A percentile compares a stretch with the other conserved stretches of the same genome.
These are phyloP conservation scores for Leishmania mexicana DNA, from an alignment of 208 protist genomes.

Conservation along the genomic window DNA sequence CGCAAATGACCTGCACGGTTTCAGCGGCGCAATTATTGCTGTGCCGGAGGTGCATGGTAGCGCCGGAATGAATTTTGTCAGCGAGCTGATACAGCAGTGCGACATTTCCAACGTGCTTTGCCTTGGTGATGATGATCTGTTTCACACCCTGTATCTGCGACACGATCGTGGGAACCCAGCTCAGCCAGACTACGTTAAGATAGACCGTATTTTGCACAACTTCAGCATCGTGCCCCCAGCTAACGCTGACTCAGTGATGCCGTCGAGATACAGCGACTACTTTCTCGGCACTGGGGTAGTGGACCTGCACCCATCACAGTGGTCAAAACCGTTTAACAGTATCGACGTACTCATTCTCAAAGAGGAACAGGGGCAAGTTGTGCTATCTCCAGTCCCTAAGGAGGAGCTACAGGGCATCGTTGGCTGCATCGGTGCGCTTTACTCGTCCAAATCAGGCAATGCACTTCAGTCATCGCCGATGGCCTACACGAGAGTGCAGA, in stretches of 20 bases:
- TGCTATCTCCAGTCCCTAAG: constrained; percentile 50
- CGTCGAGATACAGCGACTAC: constrained; percentile 55
- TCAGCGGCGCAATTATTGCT: constrained; percentile 77
- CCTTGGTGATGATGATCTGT: constrained; percentile 78
- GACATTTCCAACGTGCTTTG: constrained; percentile 70
- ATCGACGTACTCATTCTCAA: constrained; percentile 71
- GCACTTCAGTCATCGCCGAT: constrained; percentile 57
- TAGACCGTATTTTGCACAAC: constrained; percentile 72
- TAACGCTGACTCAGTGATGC: constrained; percentile 38
- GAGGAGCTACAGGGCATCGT: constrained; percentile 69
- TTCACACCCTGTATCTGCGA: constrained; percentile 56
- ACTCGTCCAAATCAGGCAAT: constrained; percentile 38
- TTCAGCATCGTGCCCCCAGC: constrained; percentile 37
- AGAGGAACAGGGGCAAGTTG: constrained; percentile 59
- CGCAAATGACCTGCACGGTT: constrained; percentile 48
- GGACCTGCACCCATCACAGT: constrained; percentile 62
- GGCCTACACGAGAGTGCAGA: constrained; percentile 65
- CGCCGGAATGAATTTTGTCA: constrained; percentile 65
- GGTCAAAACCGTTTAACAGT: constrained; percentile 62
- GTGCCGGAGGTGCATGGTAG: constrained; percentile 70
- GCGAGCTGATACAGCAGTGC: constrained; percentile 62
- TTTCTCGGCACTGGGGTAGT: constrained; percentile 75
- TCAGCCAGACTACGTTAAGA: constrained; percentile 26
- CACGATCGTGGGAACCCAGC: constrained; percentile 28
- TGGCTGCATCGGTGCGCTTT: constrained; percentile 78